Conservation (phyloP, 768 basidiomycete genomes). For the Amanita rubescens region DNA sequence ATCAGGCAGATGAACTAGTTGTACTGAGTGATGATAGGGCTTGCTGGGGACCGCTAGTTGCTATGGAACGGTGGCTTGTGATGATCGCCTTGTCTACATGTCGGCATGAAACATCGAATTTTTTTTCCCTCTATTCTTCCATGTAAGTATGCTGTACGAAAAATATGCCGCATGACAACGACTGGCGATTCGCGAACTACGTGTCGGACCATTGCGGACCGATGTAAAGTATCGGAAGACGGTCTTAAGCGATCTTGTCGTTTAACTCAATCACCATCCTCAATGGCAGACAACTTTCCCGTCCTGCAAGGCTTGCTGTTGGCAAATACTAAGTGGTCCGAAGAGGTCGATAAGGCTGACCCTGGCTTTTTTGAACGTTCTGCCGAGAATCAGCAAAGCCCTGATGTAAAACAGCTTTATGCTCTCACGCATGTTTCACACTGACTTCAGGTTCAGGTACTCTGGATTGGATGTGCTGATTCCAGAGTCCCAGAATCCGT, state of each 20-base stretch:
- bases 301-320: slow-evolving; percentile 26
- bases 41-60: background rate
- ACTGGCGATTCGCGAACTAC: too few species aligned
- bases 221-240: too few species aligned
- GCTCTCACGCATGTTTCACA: background rate
- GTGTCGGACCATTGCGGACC: too few species aligned
- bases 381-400: slow-evolving; percentile 59
- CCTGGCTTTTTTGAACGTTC: slow-evolving; percentile 57
- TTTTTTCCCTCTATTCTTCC: too few species aligned
- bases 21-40: slow-evolving; percentile 12
- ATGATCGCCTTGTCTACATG: background rate
- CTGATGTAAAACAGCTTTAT: slow-evolving; percentile 40
- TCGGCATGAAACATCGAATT: background rate
- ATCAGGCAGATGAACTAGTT: slow-evolving; percentile 87
- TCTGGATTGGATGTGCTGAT: slow-evolving; percentile 82
- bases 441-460: slow-evolving; percentile 34
- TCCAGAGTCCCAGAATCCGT: slow-evolving; percentile 81
- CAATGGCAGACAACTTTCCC: slow-evolving; percentile 13
- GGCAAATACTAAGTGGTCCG: slow-evolving; percentile 66
- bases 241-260: too few species aligned
- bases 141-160: background rate
- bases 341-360: slow-evolving; percentile 43
- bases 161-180: background rate
- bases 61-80: background rate
- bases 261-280: too few species aligned